Evolutionary conservation across 2,329 filamentous ascomycete genomes (phyloP).

Genomic region (Apiospora koreana): DNA sequence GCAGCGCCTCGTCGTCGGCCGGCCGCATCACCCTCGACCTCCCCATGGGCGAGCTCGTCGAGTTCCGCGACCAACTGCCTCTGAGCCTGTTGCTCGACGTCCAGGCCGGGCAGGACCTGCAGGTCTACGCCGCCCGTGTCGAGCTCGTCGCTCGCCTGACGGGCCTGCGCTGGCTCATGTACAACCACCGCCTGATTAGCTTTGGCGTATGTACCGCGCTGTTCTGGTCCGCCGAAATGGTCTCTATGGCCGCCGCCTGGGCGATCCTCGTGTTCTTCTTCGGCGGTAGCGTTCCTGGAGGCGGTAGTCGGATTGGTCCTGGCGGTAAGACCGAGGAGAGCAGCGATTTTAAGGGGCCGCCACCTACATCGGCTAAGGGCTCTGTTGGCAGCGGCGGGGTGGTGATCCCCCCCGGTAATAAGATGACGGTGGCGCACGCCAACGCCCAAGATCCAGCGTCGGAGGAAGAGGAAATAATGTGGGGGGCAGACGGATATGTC

Average conservation of each 20-base stretch:
- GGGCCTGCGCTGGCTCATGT: conserved; percentile 84
- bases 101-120: conserved; percentile 67
- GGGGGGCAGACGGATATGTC: background rate
- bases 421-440: background rate
- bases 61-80: conserved; percentile 58
- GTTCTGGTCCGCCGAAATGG: conserved; percentile 79
- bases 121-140: conserved; percentile 73
- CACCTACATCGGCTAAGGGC: background rate
- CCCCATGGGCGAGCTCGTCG: conserved; percentile 71
- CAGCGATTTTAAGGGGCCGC: background rate
- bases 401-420: background rate
- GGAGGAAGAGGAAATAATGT: background rate
- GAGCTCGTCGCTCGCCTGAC: conserved; percentile 73
- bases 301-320: conserved; percentile 16
- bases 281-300: conserved; percentile 26
- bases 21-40: conserved; percentile 67
- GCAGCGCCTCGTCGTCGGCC: conserved; percentile 45
- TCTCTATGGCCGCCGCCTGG: conserved; percentile 69
- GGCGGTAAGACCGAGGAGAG: background rate
- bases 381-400: background rate
- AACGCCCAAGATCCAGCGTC: background rate
- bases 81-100: conserved; percentile 61
- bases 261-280: conserved; percentile 45
- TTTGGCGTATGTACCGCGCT: conserved; percentile 67
- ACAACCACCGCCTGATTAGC: conserved; percentile 72